phyloP scores from a whole-genome alignment of 2,329 filamentous ascomycete genomes.

The Cercospora nicotianae region DNA sequence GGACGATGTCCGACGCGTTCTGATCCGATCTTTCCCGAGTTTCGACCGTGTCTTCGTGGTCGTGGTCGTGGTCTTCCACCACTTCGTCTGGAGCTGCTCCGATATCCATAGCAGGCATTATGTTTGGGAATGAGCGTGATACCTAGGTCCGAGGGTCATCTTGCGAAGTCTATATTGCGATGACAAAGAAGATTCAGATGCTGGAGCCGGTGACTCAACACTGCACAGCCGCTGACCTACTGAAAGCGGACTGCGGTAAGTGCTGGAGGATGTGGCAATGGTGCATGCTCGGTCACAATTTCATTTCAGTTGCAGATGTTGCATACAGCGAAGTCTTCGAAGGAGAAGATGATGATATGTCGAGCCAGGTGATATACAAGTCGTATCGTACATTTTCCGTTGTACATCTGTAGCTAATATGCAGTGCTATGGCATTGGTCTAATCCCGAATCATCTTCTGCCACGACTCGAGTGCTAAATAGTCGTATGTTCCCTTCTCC shows the following conservation, averaged over 20 bases:
- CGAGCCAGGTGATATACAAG: neutral
- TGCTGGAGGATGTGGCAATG: neutral
- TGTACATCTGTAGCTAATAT: neutral
- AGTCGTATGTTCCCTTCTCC: slow-evolving; percentile 30
- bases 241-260: neutral
- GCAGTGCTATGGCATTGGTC: neutral
- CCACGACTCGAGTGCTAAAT: slow-evolving; percentile 33
- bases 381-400: neutral
- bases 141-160: neutral
- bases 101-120: neutral
- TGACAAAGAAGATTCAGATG: neutral
- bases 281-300: neutral
- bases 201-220: neutral
- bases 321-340: neutral
- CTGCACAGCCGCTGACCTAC: neutral
- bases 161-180: neutral
- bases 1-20: neutral
- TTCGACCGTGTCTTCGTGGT: neutral
- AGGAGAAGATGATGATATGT: neutral
- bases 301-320: neutral
- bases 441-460: slow-evolving; percentile 27
- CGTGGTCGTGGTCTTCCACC: neutral
- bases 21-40: neutral
- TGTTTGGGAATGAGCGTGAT: neutral
- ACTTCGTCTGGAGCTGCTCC: neutral